Percentiles rank a stretch among this genome's conserved stretches.
These are phyloP conservation scores for Sporisorium iseilematis-ciliati DNA, from an alignment of 1,284 basidiomycete genomes.

Conservation along the genomic window DNA sequence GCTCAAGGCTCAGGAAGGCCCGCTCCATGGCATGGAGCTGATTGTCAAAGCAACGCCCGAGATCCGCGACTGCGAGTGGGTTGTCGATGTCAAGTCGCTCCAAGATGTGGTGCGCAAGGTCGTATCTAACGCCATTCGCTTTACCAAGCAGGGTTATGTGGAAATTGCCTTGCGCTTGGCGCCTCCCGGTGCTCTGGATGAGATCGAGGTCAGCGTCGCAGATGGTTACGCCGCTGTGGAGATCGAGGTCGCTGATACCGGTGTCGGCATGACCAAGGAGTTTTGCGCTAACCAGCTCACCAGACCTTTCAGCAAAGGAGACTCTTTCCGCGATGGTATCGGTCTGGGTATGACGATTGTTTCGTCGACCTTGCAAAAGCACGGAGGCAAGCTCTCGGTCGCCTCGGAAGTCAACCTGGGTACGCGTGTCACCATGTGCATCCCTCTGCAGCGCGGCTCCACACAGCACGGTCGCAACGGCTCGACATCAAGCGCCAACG, in stretches of 20 bases:
- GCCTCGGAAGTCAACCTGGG: constrained; percentile 49
- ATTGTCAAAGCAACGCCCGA: constrained; percentile 49
- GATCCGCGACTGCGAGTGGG: constrained; percentile 30
- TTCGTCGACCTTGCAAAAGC: constrained; percentile 46
- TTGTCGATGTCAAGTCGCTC: constrained; percentile 33
- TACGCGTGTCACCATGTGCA: constrained; percentile 48
- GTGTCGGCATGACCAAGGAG: constrained; percentile 51
- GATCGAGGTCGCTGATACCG: constrained; percentile 45
- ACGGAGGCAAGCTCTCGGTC: constrained; percentile 51
- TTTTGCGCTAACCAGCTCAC: constrained; percentile 47
- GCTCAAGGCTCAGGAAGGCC: constrained; percentile 11
- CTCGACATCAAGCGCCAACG: not conserved
- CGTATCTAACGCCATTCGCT: constrained; percentile 56
- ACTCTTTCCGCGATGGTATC: constrained; percentile 55
- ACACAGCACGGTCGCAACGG: constrained; percentile 14
- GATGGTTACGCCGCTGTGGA: constrained; percentile 34
- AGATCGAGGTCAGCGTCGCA: constrained; percentile 13
- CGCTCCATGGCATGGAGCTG: constrained; percentile 33
- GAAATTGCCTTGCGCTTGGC: constrained; percentile 38
- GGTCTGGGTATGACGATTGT: constrained; percentile 61
- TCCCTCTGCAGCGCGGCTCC: constrained; percentile 29
- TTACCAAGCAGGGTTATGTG: constrained; percentile 46
- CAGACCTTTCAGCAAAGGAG: constrained; percentile 55
- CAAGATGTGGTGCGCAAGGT: constrained; percentile 56
- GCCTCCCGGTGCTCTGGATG: constrained; percentile 21